Evolutionary conservation across 257 asterid genomes (phyloP), one percentile per base, ranked within the genome.

Genomic region (Jasminum sambac): DNA sequence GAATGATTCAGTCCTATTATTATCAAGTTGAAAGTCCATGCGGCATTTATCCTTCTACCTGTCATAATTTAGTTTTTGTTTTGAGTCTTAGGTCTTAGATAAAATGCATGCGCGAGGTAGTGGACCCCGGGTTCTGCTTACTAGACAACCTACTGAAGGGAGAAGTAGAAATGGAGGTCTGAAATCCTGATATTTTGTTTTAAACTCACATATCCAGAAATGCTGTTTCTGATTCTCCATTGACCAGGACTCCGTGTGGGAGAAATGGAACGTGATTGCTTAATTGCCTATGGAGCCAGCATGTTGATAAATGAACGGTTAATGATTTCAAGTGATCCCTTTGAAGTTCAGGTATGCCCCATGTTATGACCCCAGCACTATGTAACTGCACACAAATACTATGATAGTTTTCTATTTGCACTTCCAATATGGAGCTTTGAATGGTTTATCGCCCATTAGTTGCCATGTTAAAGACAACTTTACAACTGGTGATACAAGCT

Each of bases 261-360:
- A 75, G 99, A 94, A 77, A 94, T 94, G 99, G 99, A 94, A 79
- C 97, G 99, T 52, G 99, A 94, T 77, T 94, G 99, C 76, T 86
- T 94, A 77, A 89, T 94, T 86, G 98, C 99, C 11, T 94, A 94
- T 83, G 99, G 98, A 64, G 96, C 99, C 69, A 89, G 98, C 79
- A 91, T 91, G 97, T 80, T 91, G 70, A 79, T 89, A 83, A 83
- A 88, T 23, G 99, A 94, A 73, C 96, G 98, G 11, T 70, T 94
- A 79, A 94, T 94, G 98, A 7, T 91, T 74, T 91, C 99, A 23
- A 94, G 99, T 73, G 99, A 94, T 78, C 98, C 97, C 10, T 94
- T 89, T 70, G 98, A 89, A 79, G 99, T 84, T 81, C 98, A 91
- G 91, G 96, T 91, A 75, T 77, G 82, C 74, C 64, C 37, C 38